These are phyloP conservation scores for Apiotrichum akiyoshidainum DNA, from an alignment of 1,284 basidiomycete genomes.

Conservation along the genomic window DNA sequence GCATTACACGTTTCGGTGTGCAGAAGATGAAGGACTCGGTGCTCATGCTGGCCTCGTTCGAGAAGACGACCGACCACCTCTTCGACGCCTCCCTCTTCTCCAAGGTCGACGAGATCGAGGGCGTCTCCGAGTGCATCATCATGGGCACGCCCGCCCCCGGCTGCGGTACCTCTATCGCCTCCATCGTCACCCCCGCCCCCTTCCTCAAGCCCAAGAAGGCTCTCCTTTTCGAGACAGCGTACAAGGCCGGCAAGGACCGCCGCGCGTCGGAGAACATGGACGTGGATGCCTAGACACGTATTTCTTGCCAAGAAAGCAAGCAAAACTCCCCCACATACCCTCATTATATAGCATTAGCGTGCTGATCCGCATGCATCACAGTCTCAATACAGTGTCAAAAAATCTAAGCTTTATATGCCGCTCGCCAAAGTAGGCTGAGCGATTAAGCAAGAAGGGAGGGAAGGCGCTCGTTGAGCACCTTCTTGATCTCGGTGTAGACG, in stretches of 20 bases:
- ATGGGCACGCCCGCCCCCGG: constrained; percentile 98
- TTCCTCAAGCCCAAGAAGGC: constrained; percentile 57
- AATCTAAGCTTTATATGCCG: not conserved
- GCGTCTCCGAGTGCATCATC: constrained; percentile 98
- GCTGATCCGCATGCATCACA: constrained; percentile 13
- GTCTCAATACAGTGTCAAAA: constrained; percentile 4
- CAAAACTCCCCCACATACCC: not conserved
- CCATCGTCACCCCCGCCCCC: constrained; percentile 59
- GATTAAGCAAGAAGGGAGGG: constrained; percentile 1
- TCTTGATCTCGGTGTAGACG: constrained; percentile 64
- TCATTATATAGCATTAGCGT: constrained; percentile 1
- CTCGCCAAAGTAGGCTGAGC: too few species aligned
- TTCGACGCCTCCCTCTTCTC: constrained; percentile 97
- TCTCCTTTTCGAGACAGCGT: constrained; percentile 60
- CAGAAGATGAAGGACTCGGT: constrained; percentile 99
- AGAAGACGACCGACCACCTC: constrained; percentile 98
- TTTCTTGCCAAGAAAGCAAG: not conserved
- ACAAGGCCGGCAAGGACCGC: constrained; percentile 32
- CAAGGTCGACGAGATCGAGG: constrained; percentile 90
- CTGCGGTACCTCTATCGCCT: constrained; percentile 86
- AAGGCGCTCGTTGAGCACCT: constrained; percentile 55
- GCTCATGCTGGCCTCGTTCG: constrained; percentile 97
- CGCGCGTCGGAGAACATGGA: constrained; percentile 15
- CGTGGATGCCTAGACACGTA: constrained; percentile 7
- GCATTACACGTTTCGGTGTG: constrained; percentile 99